A percentile compares a stretch with the other conserved stretches of the same genome.
Conservation (phyloP, 2,329 filamentous ascomycete species). For the Chaetomium olivaceum region DNA sequence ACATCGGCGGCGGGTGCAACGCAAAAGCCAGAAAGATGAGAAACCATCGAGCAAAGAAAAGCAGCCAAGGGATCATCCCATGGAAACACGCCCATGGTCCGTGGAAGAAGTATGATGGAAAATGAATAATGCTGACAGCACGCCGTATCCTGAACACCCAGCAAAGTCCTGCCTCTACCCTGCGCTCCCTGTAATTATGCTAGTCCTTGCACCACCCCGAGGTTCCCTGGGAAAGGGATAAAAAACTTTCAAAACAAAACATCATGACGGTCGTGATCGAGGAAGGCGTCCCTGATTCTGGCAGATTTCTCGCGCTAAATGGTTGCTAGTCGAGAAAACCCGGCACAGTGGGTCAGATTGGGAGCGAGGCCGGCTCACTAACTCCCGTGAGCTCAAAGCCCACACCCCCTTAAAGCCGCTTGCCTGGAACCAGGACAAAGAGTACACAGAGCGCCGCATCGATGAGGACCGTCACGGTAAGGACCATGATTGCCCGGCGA, state of each 20-base stretch:
- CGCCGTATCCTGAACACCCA: slow-evolving; percentile 30
- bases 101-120: slow-evolving; percentile 9
- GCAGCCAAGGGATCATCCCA: slow-evolving; percentile 1
- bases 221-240: background rate
- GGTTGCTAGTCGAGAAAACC: background rate
- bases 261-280: slow-evolving; percentile 29
- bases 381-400: slow-evolving; percentile 8
- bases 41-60: slow-evolving; percentile 12
- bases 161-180: background rate
- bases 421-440: slow-evolving; percentile 94
- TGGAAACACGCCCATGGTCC: background rate
- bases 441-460: slow-evolving; percentile 82
- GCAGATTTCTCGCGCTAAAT: background rate
- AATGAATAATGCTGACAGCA: slow-evolving; percentile 14
- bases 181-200: slow-evolving; percentile 10
- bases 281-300: background rate
- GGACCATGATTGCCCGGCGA: slow-evolving; percentile 79
- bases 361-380: slow-evolving; percentile 24
- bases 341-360: background rate
- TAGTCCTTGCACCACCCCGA: slow-evolving; percentile 1
- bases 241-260: slow-evolving; percentile 6
- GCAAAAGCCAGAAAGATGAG: background rate
- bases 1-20: slow-evolving; percentile 13
- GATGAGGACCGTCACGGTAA: slow-evolving; percentile 72
- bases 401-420: slow-evolving; percentile 58